Conservation (phyloP, 768 basidiomycete species). For the Tulasnella sp. region DNA sequence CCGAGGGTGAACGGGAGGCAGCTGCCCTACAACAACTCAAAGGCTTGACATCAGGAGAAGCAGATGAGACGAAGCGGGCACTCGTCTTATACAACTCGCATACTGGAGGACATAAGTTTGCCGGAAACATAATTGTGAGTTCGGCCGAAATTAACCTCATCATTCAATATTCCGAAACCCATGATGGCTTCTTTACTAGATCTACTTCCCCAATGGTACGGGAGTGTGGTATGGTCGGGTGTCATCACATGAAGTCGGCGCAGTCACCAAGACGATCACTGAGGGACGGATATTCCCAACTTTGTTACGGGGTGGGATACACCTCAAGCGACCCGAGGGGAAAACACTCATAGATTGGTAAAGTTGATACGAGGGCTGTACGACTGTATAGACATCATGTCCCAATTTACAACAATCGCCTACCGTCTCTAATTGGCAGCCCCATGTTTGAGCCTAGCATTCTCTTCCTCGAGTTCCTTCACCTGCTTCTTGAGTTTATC, state of each 20-base stretch:
- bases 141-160: not conserved
- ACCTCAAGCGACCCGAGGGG: constrained; percentile 36
- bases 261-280: constrained; percentile 81
- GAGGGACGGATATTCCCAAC: constrained; percentile 74
- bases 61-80: constrained; percentile 53
- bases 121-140: constrained; percentile 83
- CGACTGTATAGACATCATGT: no score
- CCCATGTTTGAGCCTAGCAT: not conserved
- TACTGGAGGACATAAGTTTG: constrained; percentile 86
- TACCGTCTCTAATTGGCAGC: no score
- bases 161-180: not conserved
- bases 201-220: constrained; percentile 77
- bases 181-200: constrained; percentile 34
- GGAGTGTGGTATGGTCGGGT: constrained; percentile 93
- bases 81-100: constrained; percentile 84
- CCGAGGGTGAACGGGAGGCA: constrained; percentile 42
- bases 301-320: constrained; percentile 76
- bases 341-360: constrained; percentile 26
- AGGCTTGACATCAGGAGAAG: constrained; percentile 29
- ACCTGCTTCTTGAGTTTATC: constrained; percentile 31
- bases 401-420: no score
- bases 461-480: constrained; percentile 1
- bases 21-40: constrained; percentile 40
- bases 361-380: not conserved
- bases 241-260: constrained; percentile 76